Evolutionary conservation across 768 basidiomycete species (phyloP), one percentile per base, ranked within the genome.

Genomic region (Rhizopogon roseolus): DNA sequence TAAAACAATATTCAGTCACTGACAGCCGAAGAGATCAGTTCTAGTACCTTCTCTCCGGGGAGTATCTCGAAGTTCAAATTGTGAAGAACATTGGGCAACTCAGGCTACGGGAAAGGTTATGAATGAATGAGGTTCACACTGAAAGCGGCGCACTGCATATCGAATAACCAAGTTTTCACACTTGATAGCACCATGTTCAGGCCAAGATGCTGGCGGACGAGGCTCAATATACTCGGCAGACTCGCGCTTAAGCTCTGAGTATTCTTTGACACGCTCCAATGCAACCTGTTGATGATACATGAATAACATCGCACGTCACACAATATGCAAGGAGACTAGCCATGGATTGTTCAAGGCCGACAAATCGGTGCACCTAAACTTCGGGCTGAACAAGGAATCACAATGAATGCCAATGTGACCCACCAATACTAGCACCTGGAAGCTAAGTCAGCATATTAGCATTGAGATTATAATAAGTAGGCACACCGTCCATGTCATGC

Each of bases 261-360:
- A 95, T 70, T 96, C 94, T 64, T 93, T 93, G 67, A 96, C 81
- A 50, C 94, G 86, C 67, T 95, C 93, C 37, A 93, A 72, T 34
- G 90, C 86, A 59, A 92, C 88, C 88, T 89, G 52, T 13, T 45
- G 28, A 34, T 16, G 51, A 38, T 53, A 58, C 22, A 57, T 50
- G 17, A 8, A 44, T 41, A 32, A 42, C 37, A 17, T 28, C 1
- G 5, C 14, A 25, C 22, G 41, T 50, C 29, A 10, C 29, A n/a
- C 38, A 17, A 39, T 32, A 17, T 22, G 34, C 8, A 19, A 22
- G 17, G 38, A 16, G n/a, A 27, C 67, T 52, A 54, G 90, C 93
- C 92, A 97, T 93, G 9, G 88, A 88, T 68, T 97, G 93, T 64
- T 97, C 93, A 17, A 96, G 73, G 17, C 88, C 83, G 27, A 95